Evolutionary conservation across 371 early-diverging fungal species (phyloP).

Genomic region (Rozella allomycis): DNA sequence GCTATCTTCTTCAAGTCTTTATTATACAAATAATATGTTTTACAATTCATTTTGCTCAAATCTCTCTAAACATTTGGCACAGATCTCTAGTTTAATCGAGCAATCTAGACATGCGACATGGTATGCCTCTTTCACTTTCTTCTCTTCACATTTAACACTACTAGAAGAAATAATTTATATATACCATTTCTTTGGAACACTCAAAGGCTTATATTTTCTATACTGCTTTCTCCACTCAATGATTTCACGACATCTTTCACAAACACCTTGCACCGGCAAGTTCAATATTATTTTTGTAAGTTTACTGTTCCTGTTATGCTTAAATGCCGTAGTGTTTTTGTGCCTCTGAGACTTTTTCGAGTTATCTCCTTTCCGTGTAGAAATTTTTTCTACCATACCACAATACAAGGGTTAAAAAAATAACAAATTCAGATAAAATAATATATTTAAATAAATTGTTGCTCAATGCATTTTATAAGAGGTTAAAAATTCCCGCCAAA

Average conservation of each 20-base stretch:
- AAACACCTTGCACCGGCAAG: conserved; percentile 66
- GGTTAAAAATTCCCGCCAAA: no score
- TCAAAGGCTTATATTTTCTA: conserved; percentile 88
- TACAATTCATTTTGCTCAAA: no score
- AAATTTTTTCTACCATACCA: conserved; percentile 19
- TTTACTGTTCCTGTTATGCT: conserved; percentile 61
- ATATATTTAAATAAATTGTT: not conserved
- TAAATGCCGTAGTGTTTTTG: conserved; percentile 68
- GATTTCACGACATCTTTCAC: conserved; percentile 68
- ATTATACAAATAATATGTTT: no score
- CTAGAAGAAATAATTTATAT: not conserved
- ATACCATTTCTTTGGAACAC: conserved; percentile 55
- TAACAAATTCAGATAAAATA: not conserved
- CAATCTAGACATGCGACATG: conserved; percentile 80
- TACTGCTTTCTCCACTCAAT: conserved; percentile 77
- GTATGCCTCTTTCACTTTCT: conserved; percentile 75
- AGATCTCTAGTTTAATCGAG: conserved; percentile 49
- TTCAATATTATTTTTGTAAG: conserved; percentile 43
- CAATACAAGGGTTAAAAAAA: conserved; percentile 10
- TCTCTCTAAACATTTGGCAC: conserved; percentile 81
- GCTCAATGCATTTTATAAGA: no score
- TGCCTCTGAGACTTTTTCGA: conserved; percentile 62
- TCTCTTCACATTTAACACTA: conserved; percentile 50
- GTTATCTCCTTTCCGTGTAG: conserved; percentile 29
- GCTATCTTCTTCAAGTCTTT: no score